These are phyloP conservation scores for Maudiozyma serrabonitensis DNA, from an alignment of 805 yeast species.

Conservation along the genomic window DNA sequence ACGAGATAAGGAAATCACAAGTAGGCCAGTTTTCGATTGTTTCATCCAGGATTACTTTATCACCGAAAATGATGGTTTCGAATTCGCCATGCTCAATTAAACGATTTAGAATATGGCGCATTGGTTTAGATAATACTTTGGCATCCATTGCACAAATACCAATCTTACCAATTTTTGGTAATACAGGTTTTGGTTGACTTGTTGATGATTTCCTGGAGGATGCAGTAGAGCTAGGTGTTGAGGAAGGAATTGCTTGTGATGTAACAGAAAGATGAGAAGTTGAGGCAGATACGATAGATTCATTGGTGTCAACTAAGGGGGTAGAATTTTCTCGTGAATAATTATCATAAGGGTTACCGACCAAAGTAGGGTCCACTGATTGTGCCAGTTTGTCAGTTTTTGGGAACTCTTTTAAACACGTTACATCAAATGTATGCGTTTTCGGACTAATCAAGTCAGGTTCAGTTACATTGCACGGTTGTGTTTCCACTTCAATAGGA, in stretches of 20 bases:
- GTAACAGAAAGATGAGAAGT: background rate
- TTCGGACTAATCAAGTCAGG: background rate
- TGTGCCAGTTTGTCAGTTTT: background rate
- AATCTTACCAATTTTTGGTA: constrained; percentile 78
- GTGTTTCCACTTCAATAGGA: background rate
- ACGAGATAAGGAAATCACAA: constrained; percentile 87
- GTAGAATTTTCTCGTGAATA: background rate
- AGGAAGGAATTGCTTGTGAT: background rate
- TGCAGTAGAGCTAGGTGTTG: constrained; percentile 17
- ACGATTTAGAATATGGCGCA: constrained; percentile 80
- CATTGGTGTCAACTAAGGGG: background rate
- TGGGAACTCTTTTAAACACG: background rate
- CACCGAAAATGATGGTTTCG: constrained; percentile 94
- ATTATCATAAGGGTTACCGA: background rate
- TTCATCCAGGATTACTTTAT: constrained; percentile 91
- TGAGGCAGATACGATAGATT: background rate
- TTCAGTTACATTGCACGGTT: background rate
- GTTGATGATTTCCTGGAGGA: constrained; percentile 25
- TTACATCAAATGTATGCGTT: background rate
- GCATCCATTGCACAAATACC: constrained; percentile 99
- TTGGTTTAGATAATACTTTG: constrained; percentile 91
- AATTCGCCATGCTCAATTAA: constrained; percentile 89
- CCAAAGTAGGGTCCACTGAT: too few relatives aligned
- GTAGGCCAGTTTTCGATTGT: constrained; percentile 96
- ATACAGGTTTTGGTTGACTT: constrained; percentile 27